Conservation (phyloP, 371 early-diverging fungal genomes). For the Blakeslea trispora region DNA sequence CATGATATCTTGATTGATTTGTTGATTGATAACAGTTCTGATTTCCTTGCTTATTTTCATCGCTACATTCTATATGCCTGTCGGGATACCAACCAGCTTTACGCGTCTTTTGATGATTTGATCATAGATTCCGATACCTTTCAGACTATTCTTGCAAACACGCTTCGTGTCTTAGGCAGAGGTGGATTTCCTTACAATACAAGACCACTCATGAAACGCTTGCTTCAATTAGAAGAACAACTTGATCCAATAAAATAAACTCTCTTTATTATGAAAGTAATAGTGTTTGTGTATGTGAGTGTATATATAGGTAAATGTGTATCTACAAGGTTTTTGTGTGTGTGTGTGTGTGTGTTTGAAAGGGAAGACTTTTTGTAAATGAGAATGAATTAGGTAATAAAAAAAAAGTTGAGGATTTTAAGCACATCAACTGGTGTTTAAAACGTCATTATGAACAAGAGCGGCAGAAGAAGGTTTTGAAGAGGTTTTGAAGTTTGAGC, state of each 20-base stretch:
- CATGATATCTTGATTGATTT: conserved; percentile 27
- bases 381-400: too few relatives aligned
- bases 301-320: too few relatives aligned
- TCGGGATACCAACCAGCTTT: not conserved
- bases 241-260: too few relatives aligned
- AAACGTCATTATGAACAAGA: too few relatives aligned
- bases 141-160: conserved; percentile 12
- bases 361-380: too few relatives aligned
- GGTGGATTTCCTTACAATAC: conserved; percentile 26
- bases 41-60: conserved; percentile 20
- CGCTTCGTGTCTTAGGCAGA: conserved; percentile 11
- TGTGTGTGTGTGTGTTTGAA: too few relatives aligned
- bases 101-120: not conserved
- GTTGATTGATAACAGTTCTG: conserved; percentile 20
- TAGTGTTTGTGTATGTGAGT: too few relatives aligned
- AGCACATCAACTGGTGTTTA: too few relatives aligned
- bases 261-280: too few relatives aligned
- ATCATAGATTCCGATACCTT: conserved; percentile 5
- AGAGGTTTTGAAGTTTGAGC: conserved; percentile 21
- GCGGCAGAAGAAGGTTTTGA: not conserved
- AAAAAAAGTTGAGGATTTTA: too few relatives aligned
- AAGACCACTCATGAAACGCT: conserved; percentile 15
- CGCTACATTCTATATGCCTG: conserved; percentile 15
- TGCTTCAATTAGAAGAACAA: conserved; percentile 14
- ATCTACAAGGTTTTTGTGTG: too few relatives aligned